Conservation (phyloP, 202 grass and related monocot genomes). For the Elaeis oleifera region DNA sequence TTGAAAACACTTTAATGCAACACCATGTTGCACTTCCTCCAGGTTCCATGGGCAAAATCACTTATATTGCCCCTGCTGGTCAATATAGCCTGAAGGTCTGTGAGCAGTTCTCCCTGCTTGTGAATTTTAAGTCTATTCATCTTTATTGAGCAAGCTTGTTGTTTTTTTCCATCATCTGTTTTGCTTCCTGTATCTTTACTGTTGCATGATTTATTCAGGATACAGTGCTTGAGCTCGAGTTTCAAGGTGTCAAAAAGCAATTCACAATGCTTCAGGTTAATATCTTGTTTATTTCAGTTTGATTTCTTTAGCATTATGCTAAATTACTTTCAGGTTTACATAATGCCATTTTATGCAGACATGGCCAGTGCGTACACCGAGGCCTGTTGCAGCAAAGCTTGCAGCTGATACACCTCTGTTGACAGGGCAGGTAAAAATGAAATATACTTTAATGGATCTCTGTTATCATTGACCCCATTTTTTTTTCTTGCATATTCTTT, state of each 20-base stretch:
- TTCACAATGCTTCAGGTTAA: slow-evolving; percentile 84
- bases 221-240: slow-evolving; percentile 77
- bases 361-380: slow-evolving; percentile 86
- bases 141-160: background rate
- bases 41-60: slow-evolving; percentile 78
- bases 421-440: slow-evolving; percentile 59
- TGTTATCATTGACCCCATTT: background rate
- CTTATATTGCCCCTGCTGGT: slow-evolving; percentile 63
- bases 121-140: background rate
- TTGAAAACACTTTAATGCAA: slow-evolving; percentile 73
- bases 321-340: slow-evolving; percentile 10
- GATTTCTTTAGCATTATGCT: too few species aligned
- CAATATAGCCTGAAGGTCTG: slow-evolving; percentile 76
- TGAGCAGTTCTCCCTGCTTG: slow-evolving; percentile 3
- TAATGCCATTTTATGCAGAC: slow-evolving; percentile 37
- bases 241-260: slow-evolving; percentile 81
- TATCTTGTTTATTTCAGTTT: slow-evolving; percentile 8
- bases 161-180: background rate
- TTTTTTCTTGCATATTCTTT: slow-evolving; percentile 9
- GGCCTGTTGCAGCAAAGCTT: slow-evolving; percentile 76
- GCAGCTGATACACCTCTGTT: slow-evolving; percentile 85
- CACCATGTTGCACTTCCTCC: slow-evolving; percentile 67
- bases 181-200: slow-evolving; percentile 21
- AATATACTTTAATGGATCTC: background rate
- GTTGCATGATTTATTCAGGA: slow-evolving; percentile 35